Evolutionary conservation across 352 stramenopile species (phyloP).

Genomic region (Thalassiosira mediterranea): DNA sequence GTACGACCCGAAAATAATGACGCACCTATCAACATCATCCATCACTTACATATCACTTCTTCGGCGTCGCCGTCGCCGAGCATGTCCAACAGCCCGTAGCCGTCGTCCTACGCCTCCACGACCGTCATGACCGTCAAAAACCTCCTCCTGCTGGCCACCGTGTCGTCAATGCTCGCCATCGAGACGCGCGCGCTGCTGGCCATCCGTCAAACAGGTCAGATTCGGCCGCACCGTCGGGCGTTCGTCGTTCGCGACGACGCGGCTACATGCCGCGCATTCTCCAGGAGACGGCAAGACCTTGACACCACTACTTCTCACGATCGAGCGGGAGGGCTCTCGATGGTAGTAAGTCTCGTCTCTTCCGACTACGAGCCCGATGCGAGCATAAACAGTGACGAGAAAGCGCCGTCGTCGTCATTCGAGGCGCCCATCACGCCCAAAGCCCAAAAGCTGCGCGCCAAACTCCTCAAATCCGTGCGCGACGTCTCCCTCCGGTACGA

Average conservation of each 20-base stretch:
- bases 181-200: background rate
- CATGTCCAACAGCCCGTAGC: no score
- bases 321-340: background rate
- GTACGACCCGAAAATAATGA: no score
- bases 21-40: no score
- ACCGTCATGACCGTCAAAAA: background rate
- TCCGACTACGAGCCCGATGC: no score
- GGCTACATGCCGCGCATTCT: no score
- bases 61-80: no score
- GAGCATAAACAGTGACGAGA: no score
- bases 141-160: background rate
- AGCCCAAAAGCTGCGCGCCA: conserved; percentile 44
- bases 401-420: background rate
- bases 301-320: background rate
- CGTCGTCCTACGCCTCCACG: background rate
- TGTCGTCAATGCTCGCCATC: background rate
- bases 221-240: background rate
- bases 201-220: background rate
- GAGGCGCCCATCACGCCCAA: background rate
- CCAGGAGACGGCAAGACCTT: background rate
- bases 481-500: conserved; percentile 87
- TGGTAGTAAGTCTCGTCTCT: background rate
- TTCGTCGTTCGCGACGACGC: background rate
- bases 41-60: no score
- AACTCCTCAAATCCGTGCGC: conserved; percentile 72